These are phyloP conservation scores for Patellifolia procumbens DNA, from an alignment of 179 eudicot species.

Conservation along the genomic window DNA sequence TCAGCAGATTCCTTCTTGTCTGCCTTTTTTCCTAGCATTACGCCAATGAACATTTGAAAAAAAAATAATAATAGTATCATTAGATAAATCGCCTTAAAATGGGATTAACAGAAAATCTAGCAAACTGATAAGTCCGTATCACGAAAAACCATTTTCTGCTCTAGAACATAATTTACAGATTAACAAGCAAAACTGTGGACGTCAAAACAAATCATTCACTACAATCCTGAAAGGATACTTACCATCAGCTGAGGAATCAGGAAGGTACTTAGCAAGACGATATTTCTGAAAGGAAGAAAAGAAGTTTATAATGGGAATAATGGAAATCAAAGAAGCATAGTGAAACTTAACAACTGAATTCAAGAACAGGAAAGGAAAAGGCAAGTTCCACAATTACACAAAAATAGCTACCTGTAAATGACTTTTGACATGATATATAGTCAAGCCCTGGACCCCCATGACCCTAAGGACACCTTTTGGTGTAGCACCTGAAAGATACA, in stretches of 20 bases:
- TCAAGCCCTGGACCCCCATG: conserved; percentile 73
- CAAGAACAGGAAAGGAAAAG: neutral
- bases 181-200: neutral
- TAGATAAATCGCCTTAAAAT: neutral
- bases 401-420: conserved; percentile 54
- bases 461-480: conserved; percentile 77
- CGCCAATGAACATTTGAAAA: conserved; percentile 22
- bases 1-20: conserved; percentile 60
- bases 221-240: conserved; percentile 12
- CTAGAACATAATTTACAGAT: neutral
- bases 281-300: conserved; percentile 44
- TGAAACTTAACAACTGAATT: neutral
- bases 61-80: neutral
- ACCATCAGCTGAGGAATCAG: conserved; percentile 70
- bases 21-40: conserved; percentile 41
- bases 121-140: neutral
- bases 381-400: neutral
- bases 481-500: conserved; percentile 57
- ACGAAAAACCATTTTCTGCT: neutral
- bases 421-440: conserved; percentile 74
- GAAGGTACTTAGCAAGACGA: conserved; percentile 69
- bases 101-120: neutral
- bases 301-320: neutral
- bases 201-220: neutral
- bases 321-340: conserved; percentile 11